These are phyloP conservation scores for Diphasiastrum complanatum DNA, from an alignment of 83 land plant species.

Conservation along the genomic window DNA sequence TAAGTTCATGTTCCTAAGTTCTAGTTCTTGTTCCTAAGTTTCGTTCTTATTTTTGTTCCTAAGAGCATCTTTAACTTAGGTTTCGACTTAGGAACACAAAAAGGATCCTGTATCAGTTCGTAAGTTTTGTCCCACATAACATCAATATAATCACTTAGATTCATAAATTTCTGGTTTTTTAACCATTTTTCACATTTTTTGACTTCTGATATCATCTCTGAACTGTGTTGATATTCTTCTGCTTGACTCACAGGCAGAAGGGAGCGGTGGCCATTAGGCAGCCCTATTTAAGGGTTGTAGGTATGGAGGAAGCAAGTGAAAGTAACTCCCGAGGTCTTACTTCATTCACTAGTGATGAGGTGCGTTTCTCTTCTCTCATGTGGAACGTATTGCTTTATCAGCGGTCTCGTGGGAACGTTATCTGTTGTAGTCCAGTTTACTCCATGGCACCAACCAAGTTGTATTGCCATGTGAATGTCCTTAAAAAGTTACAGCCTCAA, in stretches of 20 bases:
- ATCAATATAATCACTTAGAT: too few species aligned
- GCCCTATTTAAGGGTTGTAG: slow-evolving; percentile 92
- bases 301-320: slow-evolving; percentile 76
- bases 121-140: too few species aligned
- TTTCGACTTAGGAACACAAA: too few species aligned
- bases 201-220: not conserved
- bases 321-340: slow-evolving; percentile 54
- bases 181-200: not conserved
- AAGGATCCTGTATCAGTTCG: too few species aligned
- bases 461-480: not conserved
- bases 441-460: too few species aligned
- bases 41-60: too few species aligned
- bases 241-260: slow-evolving; percentile 52
- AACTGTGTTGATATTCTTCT: not conserved
- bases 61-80: too few species aligned
- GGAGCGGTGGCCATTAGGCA: slow-evolving; percentile 95
- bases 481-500: not conserved
- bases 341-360: slow-evolving; percentile 71
- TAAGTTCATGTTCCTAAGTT: too few species aligned
- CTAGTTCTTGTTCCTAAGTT: too few species aligned
- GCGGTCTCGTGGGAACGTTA: too few species aligned
- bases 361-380: slow-evolving; percentile 11
- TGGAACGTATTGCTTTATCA: too few species aligned
- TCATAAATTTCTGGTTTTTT: not conserved
- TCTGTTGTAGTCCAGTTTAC: too few species aligned